Percentiles rank a stretch among this genome's conserved stretches.
phyloP scores from a whole-genome alignment of 805 yeast genomes.

The Cyberlindnera xishuangbannaensis region DNA sequence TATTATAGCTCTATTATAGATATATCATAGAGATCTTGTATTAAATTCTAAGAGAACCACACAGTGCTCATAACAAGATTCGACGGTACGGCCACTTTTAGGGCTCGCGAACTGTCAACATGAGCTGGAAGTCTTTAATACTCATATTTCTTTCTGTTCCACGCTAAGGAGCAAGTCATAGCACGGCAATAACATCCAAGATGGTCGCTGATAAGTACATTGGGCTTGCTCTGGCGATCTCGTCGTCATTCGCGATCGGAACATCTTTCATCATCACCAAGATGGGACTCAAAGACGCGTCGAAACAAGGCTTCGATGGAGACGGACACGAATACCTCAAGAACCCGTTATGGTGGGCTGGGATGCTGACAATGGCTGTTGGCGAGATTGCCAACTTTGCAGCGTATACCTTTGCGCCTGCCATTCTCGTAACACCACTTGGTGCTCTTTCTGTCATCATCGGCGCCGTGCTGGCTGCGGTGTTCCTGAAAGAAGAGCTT shows the following conservation, averaged over 20 bases:
- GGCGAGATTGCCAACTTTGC: constrained; percentile 93
- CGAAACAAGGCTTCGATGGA: constrained; percentile 57
- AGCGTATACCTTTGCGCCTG: constrained; percentile 93
- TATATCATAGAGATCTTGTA: too few relatives aligned
- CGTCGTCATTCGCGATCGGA: constrained; percentile 86
- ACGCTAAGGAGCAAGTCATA: too few relatives aligned
- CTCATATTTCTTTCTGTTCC: too few relatives aligned
- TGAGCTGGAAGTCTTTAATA: too few relatives aligned
- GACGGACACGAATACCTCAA: constrained; percentile 74
- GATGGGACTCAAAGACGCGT: constrained; percentile 72
- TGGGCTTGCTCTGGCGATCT: constrained; percentile 82
- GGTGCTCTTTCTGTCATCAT: constrained; percentile 89
- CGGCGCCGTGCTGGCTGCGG: constrained; percentile 85
- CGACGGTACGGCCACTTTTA: too few relatives aligned
- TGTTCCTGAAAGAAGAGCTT: constrained; percentile 78
- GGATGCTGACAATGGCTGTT: constrained; percentile 82
- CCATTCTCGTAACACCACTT: constrained; percentile 83
- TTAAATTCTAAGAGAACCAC: too few relatives aligned
- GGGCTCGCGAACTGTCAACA: too few relatives aligned
- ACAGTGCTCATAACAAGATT: too few relatives aligned
- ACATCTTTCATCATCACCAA: constrained; percentile 86
- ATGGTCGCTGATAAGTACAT: constrained; percentile 74
- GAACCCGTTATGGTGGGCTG: constrained; percentile 93
- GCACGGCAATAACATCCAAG: too few relatives aligned
- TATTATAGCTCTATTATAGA: too few relatives aligned